Evolutionary conservation across 2,329 filamentous ascomycete genomes (phyloP).

Genomic region (Dactylellina parvicollis): DNA sequence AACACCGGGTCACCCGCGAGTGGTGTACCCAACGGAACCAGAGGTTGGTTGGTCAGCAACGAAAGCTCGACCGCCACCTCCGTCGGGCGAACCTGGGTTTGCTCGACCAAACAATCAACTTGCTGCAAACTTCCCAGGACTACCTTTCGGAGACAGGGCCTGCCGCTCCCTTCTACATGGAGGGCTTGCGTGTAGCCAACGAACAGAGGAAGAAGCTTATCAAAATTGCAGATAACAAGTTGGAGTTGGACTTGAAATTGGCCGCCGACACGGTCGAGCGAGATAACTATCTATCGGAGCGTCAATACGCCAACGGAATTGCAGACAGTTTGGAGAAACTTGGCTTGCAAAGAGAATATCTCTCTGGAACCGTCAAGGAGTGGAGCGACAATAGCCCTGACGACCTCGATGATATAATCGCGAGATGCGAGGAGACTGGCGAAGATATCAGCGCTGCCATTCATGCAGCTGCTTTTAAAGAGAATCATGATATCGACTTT

Average conservation of each 20-base stretch:
- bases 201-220: slow-evolving; percentile 11
- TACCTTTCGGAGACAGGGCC: slow-evolving; percentile 38
- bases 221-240: not conserved
- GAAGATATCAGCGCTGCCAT: slow-evolving; percentile 17
- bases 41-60: slow-evolving; percentile 21
- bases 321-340: slow-evolving; percentile 34
- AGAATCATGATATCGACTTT: slow-evolving; percentile 1
- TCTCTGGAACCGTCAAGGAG: not conserved
- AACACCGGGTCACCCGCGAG: slow-evolving; percentile 43
- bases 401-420: slow-evolving; percentile 29
- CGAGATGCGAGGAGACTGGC: slow-evolving; percentile 20
- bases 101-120: slow-evolving; percentile 41
- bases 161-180: slow-evolving; percentile 30
- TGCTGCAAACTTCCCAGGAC: slow-evolving; percentile 11
- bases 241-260: not conserved
- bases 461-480: slow-evolving; percentile 12
- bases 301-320: slow-evolving; percentile 6
- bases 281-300: not conserved
- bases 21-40: slow-evolving; percentile 38
- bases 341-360: not conserved
- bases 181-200: slow-evolving; percentile 19
- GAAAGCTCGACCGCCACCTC: slow-evolving; percentile 35
- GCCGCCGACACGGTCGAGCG: not conserved
- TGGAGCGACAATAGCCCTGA: slow-evolving; percentile 22
- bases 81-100: slow-evolving; percentile 44